phyloP scores from a whole-genome alignment of 768 basidiomycete species.

The Boletus sp. region DNA sequence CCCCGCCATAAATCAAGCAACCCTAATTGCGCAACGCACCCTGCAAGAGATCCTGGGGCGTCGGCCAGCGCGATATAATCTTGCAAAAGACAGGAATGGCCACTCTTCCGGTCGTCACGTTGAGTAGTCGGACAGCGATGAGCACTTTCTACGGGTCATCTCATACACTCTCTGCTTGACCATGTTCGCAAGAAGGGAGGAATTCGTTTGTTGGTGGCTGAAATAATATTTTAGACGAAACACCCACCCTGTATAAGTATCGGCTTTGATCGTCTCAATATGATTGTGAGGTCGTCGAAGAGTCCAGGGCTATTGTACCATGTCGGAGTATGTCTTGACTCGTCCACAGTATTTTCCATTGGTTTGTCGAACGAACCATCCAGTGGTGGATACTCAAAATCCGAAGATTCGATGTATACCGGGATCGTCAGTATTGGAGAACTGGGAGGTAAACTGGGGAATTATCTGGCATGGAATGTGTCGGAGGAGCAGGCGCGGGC shows the following conservation, averaged over 20 bases:
- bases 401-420: constrained; percentile 4
- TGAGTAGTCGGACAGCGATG: constrained; percentile 64
- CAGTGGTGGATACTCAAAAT: neutral
- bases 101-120: constrained; percentile 62
- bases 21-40: constrained; percentile 38
- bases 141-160: constrained; percentile 69
- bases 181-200: no score
- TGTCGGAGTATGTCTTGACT: neutral
- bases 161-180: constrained; percentile 45
- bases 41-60: constrained; percentile 49
- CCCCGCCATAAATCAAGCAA: neutral
- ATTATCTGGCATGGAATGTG: neutral
- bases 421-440: constrained; percentile 7
- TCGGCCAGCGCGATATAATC: constrained; percentile 57
- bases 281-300: constrained; percentile 24
- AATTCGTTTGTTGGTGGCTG: neutral
- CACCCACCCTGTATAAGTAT: constrained; percentile 32
- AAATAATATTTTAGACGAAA: neutral
- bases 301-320: constrained; percentile 5
- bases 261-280: constrained; percentile 30
- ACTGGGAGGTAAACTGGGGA: neutral
- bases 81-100: constrained; percentile 67
- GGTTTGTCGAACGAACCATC: neutral
- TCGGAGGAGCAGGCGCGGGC: neutral
- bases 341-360: neutral